These are phyloP conservation scores for Emydomyces testavorans DNA, from an alignment of 2,329 filamentous ascomycete genomes.

Conservation along the genomic window DNA sequence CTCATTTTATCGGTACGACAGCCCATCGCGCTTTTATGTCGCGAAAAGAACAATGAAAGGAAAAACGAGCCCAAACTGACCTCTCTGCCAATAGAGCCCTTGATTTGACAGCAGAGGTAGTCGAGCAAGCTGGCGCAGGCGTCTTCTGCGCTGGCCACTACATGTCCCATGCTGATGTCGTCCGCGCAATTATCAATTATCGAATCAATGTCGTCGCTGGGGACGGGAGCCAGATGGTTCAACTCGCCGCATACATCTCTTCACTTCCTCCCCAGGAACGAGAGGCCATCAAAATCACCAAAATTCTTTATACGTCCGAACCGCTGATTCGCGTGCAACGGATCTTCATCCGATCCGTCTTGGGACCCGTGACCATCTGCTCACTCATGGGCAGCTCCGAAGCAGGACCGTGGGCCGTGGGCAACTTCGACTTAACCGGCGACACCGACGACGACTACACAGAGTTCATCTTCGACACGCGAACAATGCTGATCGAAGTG, in stretches of 20 bases:
- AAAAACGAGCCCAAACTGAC: not conserved
- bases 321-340: slow-evolving; percentile 27
- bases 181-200: slow-evolving; percentile 24
- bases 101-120: slow-evolving; percentile 32
- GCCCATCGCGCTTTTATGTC: too few species aligned
- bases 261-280: slow-evolving; percentile 19
- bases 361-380: slow-evolving; percentile 29
- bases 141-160: slow-evolving; percentile 30
- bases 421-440: slow-evolving; percentile 24
- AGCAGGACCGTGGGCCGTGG: slow-evolving; percentile 32
- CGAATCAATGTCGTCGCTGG: slow-evolving; percentile 32
- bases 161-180: slow-evolving; percentile 21
- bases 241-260: slow-evolving; percentile 30
- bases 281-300: slow-evolving; percentile 25
- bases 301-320: slow-evolving; percentile 40
- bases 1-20: slow-evolving; percentile 34
- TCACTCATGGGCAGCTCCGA: slow-evolving; percentile 37
- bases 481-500: slow-evolving; percentile 32
- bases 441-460: slow-evolving; percentile 14
- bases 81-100: slow-evolving; percentile 23
- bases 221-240: slow-evolving; percentile 32
- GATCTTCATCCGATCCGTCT: slow-evolving; percentile 22
- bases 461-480: slow-evolving; percentile 34
- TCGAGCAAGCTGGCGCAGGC: slow-evolving; percentile 35
- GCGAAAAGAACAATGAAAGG: not conserved